These are phyloP conservation scores for Veloboletus limbatus DNA, from an alignment of 1,284 basidiomycete genomes.

Conservation along the genomic window DNA sequence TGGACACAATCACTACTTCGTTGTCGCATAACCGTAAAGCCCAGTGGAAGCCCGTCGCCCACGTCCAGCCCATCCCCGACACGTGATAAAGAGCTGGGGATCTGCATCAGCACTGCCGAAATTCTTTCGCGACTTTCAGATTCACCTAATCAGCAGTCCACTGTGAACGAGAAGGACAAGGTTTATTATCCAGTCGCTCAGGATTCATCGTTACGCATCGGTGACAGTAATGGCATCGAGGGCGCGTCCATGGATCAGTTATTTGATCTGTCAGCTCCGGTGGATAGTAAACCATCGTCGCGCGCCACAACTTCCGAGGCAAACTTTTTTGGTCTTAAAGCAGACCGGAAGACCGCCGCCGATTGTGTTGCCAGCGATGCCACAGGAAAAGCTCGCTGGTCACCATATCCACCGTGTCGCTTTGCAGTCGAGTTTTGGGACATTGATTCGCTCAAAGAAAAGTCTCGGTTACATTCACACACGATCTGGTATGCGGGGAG, in stretches of 20 bases:
- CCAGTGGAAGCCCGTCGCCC: constrained; percentile 30
- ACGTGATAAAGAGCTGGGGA: constrained; percentile 59
- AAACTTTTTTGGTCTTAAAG: constrained; percentile 65
- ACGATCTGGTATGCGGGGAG: constrained; percentile 81
- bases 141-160: constrained; percentile 13
- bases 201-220: constrained; percentile 79
- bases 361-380: constrained; percentile 43
- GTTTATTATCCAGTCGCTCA: constrained; percentile 69
- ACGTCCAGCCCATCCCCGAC: constrained; percentile 38
- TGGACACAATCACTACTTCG: constrained; percentile 71
- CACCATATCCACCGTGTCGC: constrained; percentile 70
- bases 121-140: constrained; percentile 39
- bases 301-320: constrained; percentile 42
- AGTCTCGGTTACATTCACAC: constrained; percentile 72
- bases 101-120: constrained; percentile 50
- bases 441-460: constrained; percentile 79
- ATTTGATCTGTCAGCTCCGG: constrained; percentile 38
- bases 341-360: constrained; percentile 41
- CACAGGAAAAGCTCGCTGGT: constrained; percentile 49
- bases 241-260: constrained; percentile 54
- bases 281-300: constrained; percentile 27
- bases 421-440: constrained; percentile 93
- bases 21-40: constrained; percentile 50
- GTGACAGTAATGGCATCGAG: constrained; percentile 62
- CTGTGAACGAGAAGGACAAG: constrained; percentile 31